phyloP scores from a whole-genome alignment of 148 eudicot genomes.

The Spergularia bocconei region DNA sequence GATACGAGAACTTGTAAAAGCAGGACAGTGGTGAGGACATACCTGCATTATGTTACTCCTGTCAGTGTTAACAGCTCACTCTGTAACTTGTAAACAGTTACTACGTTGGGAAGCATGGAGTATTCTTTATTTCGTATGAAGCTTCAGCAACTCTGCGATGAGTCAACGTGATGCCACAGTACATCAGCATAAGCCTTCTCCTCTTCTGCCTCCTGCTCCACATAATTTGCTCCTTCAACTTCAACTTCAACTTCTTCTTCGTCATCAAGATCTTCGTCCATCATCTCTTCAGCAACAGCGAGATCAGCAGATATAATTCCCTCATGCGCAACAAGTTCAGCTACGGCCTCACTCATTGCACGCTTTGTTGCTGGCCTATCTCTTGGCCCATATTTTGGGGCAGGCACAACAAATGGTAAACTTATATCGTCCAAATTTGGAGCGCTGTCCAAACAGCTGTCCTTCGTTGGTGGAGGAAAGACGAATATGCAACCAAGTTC shows the following conservation, averaged over 20 bases:
- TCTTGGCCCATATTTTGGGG: constrained; percentile 71
- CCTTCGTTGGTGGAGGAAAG: constrained; percentile 52
- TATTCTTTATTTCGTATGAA: neutral
- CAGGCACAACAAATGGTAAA: constrained; percentile 77
- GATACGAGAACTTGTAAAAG: too few relatives aligned
- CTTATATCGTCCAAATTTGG: constrained; percentile 55
- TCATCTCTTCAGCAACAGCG: constrained; percentile 26
- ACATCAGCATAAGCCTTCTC: constrained; percentile 81
- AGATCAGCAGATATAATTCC: constrained; percentile 21
- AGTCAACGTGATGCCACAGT: constrained; percentile 82
- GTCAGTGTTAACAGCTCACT: too few relatives aligned
- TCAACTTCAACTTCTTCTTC: constrained; percentile 70
- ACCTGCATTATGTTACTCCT: too few relatives aligned
- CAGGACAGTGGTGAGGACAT: too few relatives aligned
- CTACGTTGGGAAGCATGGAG: too few relatives aligned
- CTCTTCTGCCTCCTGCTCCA: constrained; percentile 54
- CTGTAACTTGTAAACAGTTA: too few relatives aligned
- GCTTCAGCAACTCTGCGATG: constrained; percentile 45
- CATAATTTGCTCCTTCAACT: constrained; percentile 32
- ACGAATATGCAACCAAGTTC: constrained; percentile 77
- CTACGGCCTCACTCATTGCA: constrained; percentile 74
- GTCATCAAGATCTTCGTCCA: constrained; percentile 56
- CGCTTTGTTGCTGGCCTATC: constrained; percentile 71
- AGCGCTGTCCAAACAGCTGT: constrained; percentile 4
- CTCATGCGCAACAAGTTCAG: constrained; percentile 36